Conservation (phyloP, 768 basidiomycete genomes). For the Hericium rajendrae region DNA sequence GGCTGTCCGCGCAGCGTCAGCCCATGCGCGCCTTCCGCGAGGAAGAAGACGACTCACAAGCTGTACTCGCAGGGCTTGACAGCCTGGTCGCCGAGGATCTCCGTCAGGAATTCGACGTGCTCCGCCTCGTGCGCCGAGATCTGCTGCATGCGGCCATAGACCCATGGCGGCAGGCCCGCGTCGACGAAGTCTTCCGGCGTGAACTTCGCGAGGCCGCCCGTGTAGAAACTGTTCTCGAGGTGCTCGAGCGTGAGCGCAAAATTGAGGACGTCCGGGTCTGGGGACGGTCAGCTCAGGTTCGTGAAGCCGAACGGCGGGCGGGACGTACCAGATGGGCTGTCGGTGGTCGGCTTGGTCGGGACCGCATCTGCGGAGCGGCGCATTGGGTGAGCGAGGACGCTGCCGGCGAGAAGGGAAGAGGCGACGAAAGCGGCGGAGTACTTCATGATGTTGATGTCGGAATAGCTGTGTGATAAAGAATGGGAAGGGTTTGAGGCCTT, state of each 20-base stretch:
- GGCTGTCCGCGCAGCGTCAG: constrained; percentile 19
- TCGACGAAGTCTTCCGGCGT: constrained; percentile 26
- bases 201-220: constrained; percentile 25
- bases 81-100: constrained; percentile 26
- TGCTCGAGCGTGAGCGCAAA: constrained; percentile 29
- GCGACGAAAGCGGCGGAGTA: neutral
- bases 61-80: constrained; percentile 30
- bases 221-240: constrained; percentile 27
- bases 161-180: constrained; percentile 28
- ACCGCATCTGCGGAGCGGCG: neutral
- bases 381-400: neutral
- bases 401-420: neutral
- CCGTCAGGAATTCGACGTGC: constrained; percentile 30
- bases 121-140: constrained; percentile 32
- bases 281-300: too few species aligned
- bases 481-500: neutral
- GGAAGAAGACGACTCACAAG: constrained; percentile 17
- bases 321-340: neutral
- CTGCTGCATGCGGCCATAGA: constrained; percentile 25
- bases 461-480: neutral
- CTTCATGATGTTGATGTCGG: neutral
- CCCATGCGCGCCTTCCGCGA: neutral
- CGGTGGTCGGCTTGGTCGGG: neutral
- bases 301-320: neutral
- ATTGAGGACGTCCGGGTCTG: constrained; percentile 22